Conservation (phyloP, 192 early-diverging fungal genomes). For the Coemansia sp. region DNA sequence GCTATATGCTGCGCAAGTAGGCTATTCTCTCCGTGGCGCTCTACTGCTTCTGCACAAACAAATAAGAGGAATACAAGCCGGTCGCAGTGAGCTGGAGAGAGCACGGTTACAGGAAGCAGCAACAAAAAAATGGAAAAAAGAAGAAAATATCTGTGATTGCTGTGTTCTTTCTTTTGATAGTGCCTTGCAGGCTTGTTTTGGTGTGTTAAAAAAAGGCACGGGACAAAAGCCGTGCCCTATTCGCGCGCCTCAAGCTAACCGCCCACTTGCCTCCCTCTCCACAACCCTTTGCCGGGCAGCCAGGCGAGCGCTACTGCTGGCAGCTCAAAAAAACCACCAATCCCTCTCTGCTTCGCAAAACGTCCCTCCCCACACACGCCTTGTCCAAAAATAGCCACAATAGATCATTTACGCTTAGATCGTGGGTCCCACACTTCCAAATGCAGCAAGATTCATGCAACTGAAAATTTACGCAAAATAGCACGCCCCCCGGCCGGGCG, state of each 20-base stretch:
- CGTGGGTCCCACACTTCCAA: too few relatives aligned
- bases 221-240: not conserved
- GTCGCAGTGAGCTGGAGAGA: not conserved
- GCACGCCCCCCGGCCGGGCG: conserved; percentile 42
- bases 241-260: too few relatives aligned
- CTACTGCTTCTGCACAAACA: conserved; percentile 1
- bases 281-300: too few relatives aligned
- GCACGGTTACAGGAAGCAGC: conserved; percentile 2
- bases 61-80: not conserved
- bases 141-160: not conserved
- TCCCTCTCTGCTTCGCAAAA: too few relatives aligned
- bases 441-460: too few relatives aligned
- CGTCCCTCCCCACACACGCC: too few relatives aligned
- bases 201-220: not conserved
- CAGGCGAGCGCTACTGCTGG: too few relatives aligned
- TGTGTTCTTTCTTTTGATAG: too few relatives aligned
- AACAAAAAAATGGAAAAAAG: conserved; percentile 1
- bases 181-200: not conserved
- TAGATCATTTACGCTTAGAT: too few relatives aligned
- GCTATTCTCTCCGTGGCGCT: conserved; percentile 7
- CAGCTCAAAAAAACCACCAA: too few relatives aligned
- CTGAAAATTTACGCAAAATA: conserved; percentile 10
- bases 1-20: not conserved
- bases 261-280: too few relatives aligned
- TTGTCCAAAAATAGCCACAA: too few relatives aligned